Base-by-base conservation (phyloP, 495 filamentous ascomycete genomes). In the Aspergillus ellipticus region DNA sequence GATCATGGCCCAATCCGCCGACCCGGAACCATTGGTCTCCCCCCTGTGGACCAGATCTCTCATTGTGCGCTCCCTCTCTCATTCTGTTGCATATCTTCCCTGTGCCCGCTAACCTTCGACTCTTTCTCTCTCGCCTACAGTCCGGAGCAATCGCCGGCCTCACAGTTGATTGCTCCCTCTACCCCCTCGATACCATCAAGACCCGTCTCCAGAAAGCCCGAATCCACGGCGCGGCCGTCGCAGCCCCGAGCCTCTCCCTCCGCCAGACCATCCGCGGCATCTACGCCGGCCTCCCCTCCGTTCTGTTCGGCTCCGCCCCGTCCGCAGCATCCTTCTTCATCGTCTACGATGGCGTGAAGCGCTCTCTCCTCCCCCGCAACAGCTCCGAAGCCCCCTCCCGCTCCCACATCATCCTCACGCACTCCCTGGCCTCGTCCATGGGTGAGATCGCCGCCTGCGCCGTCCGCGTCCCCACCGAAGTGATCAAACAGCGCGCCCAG, bases 301-400 rank as follows among this genome's bases (percentile, higher is more conserved):
- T 89, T n/a, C 64, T 82, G 42, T 81, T 86, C 50, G 88, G 88
- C 41, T 96, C 91, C 33, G 95, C 95, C 0, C 94, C 94, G 6
- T 92, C 91, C n/a, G 94, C 94, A 6, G 93, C 94, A 41, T 90
- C 96, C 59, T 98, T 98, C 82, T 98, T 98, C 82, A 89, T 90
- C 67, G 95, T 92, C 54, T 98, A 98, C 75, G 94, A 98, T 67
- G 75, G 82, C 49, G 77, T 87, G 41, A 97, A 97, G 67, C 73
- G 74, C 55, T 61, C 75, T 5, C 62, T 82, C 10, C 74, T 90
- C 6, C 54, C 65, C 0, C 21, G 58, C 11, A 33, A 51, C 15
- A 22, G 35, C 53, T 49, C 57, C 29, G 51, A 69, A 20, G 51
- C 62, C 6, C 68, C 64, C 13, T 66, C 76, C 33, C 67, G 70